A percentile compares a stretch with the other conserved stretches of the same genome.
Evolutionary conservation across 2,329 filamentous ascomycete species (phyloP).

Genomic region (Ophiostoma pallidulum): DNA sequence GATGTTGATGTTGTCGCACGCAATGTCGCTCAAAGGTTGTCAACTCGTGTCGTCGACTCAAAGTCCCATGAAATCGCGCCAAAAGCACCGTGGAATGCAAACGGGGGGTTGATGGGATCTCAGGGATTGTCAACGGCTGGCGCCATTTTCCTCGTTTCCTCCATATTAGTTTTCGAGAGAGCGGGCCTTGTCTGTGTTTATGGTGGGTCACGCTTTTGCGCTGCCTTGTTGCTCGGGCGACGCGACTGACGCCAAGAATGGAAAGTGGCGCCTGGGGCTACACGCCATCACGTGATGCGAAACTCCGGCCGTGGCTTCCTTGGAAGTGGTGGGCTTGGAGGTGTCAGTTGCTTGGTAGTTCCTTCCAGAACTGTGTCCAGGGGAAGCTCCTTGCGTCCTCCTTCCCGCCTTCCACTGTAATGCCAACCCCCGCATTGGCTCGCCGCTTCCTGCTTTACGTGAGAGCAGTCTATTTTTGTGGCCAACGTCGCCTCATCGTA

Average conservation of each 20-base stretch:
- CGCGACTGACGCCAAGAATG: slow-evolving; percentile 2
- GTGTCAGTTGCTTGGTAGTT: not conserved
- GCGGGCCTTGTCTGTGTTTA: slow-evolving; percentile 12
- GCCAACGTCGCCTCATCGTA: not conserved
- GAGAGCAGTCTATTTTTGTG: slow-evolving; percentile 9
- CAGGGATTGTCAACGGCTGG: not conserved
- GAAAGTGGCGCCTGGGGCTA: too few relatives aligned
- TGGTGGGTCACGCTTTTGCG: slow-evolving; percentile 9
- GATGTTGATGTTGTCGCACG: not conserved
- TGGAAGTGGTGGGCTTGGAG: too few relatives aligned
- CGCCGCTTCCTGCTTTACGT: not conserved
- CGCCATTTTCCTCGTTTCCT: not conserved
- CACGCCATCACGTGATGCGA: not conserved
- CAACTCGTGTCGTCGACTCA: not conserved
- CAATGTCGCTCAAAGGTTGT: not conserved
- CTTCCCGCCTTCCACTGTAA: slow-evolving; percentile 1
- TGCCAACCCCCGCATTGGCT: slow-evolving; percentile 8
- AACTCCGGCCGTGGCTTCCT: not conserved
- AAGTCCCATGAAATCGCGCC: not conserved
- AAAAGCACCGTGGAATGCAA: not conserved
- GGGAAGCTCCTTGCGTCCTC: not conserved
- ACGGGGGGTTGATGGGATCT: not conserved
- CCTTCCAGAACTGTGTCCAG: not conserved
- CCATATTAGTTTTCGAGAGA: slow-evolving; percentile 2
- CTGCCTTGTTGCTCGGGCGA: slow-evolving; percentile 16